These are phyloP conservation scores for Inosperma sp. DNA, from an alignment of 768 basidiomycete genomes.

Conservation along the genomic window DNA sequence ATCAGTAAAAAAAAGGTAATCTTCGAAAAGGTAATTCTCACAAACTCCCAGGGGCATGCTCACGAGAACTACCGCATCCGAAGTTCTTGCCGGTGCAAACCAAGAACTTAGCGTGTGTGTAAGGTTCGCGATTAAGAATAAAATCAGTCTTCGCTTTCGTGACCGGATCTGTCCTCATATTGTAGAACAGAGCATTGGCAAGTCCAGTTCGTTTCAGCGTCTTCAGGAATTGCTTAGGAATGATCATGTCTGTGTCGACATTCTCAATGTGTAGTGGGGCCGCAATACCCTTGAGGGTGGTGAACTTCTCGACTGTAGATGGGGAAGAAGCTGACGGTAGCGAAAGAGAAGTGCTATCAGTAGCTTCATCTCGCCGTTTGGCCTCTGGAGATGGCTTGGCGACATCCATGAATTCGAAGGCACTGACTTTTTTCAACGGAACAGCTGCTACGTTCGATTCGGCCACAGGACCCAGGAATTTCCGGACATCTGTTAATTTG, in stretches of 20 bases:
- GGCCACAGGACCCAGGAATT: conserved; percentile 50
- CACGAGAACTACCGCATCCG: conserved; percentile 85
- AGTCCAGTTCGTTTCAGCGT: conserved; percentile 88
- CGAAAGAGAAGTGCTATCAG: conserved; percentile 27
- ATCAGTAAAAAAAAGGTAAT: neutral
- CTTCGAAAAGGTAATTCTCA: conserved; percentile 36
- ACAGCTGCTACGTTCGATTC: conserved; percentile 39
- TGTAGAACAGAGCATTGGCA: conserved; percentile 76
- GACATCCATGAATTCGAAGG: conserved; percentile 74
- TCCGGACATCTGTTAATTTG: conserved; percentile 79
- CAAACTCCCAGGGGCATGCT: conserved; percentile 89
- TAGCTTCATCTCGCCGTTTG: conserved; percentile 32
- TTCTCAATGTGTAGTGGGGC: conserved; percentile 80
- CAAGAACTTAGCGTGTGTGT: conserved; percentile 69
- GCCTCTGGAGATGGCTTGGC: conserved; percentile 50
- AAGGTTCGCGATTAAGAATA: conserved; percentile 76
- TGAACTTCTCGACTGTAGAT: conserved; percentile 58
- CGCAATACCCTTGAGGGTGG: conserved; percentile 64
- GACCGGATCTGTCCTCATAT: conserved; percentile 71
- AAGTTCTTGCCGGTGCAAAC: conserved; percentile 87
- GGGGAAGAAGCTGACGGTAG: conserved; percentile 41
- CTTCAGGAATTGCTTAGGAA: conserved; percentile 92
- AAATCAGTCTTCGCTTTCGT: conserved; percentile 83
- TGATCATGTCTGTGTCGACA: conserved; percentile 92
- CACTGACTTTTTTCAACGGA: conserved; percentile 63